A percentile compares a stretch with the other conserved stretches of the same genome.
These are phyloP conservation scores for Niveomyces coronatus DNA, from an alignment of 2,329 filamentous ascomycete species.

Conservation along the genomic window DNA sequence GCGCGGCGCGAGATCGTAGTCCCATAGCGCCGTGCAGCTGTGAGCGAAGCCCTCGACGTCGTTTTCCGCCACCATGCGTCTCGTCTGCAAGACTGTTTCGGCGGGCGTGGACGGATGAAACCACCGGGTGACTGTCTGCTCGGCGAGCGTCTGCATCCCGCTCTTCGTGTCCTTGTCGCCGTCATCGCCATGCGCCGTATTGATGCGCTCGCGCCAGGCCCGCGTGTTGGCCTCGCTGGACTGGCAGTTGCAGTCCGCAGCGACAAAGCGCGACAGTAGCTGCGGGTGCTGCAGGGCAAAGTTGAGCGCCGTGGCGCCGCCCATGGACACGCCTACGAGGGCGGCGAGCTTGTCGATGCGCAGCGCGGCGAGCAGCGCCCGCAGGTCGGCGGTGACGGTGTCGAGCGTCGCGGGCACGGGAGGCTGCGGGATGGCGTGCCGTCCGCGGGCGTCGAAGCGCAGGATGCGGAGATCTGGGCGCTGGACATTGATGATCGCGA, in stretches of 20 bases:
- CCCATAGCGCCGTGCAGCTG: conserved; percentile 59
- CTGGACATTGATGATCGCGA: conserved; percentile 47
- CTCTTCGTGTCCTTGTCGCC: too few relatives aligned
- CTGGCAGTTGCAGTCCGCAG: conserved; percentile 69
- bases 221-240: conserved; percentile 64
- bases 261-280: conserved; percentile 51
- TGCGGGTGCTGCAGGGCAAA: conserved; percentile 57
- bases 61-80: conserved; percentile 59
- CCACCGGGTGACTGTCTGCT: conserved; percentile 65
- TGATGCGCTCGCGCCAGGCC: conserved; percentile 70
- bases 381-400: conserved; percentile 57
- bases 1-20: conserved; percentile 53
- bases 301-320: conserved; percentile 67
- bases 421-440: conserved; percentile 38
- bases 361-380: conserved; percentile 55
- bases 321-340: conserved; percentile 69
- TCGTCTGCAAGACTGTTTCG: conserved; percentile 42
- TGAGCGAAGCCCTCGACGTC: conserved; percentile 58
- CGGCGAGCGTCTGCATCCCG: conserved; percentile 53
- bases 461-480: conserved; percentile 61
- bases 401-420: conserved; percentile 48
- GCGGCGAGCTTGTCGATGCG: conserved; percentile 56
- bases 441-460: conserved; percentile 68
- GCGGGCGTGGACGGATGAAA: conserved; percentile 50
- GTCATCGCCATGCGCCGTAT: conserved; percentile 47